Evolutionary conservation across 2,329 filamentous ascomycete genomes (phyloP).

Genomic region (Keithomyces neogunnii): DNA sequence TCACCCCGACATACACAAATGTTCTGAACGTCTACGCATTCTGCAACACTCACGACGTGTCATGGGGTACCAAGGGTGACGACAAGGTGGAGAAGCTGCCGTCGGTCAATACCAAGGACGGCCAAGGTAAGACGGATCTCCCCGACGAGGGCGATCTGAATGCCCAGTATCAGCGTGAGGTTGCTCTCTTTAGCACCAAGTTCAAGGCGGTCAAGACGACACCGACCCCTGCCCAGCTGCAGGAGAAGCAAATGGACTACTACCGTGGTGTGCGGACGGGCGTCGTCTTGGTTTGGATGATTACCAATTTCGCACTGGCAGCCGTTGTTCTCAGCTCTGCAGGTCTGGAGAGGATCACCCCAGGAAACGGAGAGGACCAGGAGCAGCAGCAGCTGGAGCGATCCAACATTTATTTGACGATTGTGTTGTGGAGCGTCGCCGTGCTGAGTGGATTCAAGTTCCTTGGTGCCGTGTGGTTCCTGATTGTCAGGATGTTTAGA

Average conservation of each 20-base stretch:
- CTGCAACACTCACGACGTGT: slow-evolving; percentile 96
- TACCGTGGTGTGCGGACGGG: slow-evolving; percentile 92
- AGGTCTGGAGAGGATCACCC: slow-evolving; percentile 62
- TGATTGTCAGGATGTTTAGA: slow-evolving; percentile 80
- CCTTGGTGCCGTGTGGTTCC: slow-evolving; percentile 81
- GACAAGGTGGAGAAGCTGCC: slow-evolving; percentile 90
- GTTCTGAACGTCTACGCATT: slow-evolving; percentile 98
- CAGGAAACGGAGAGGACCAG: slow-evolving; percentile 22
- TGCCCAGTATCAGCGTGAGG: slow-evolving; percentile 83
- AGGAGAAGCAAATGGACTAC: slow-evolving; percentile 93
- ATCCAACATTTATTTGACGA: slow-evolving; percentile 74
- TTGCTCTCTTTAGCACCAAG: slow-evolving; percentile 66
- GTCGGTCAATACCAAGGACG: slow-evolving; percentile 81
- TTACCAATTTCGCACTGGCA: slow-evolving; percentile 82
- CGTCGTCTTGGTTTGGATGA: slow-evolving; percentile 93
- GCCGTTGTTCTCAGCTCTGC: slow-evolving; percentile 82
- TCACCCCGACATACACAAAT: slow-evolving; percentile 96
- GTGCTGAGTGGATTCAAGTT: slow-evolving; percentile 80
- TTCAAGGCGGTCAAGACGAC: slow-evolving; percentile 61
- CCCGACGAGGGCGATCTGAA: slow-evolving; percentile 94
- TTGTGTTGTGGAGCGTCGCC: slow-evolving; percentile 85
- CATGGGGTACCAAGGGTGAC: slow-evolving; percentile 96
- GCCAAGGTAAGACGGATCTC: slow-evolving; percentile 84
- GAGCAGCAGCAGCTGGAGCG: slow-evolving; percentile 43
- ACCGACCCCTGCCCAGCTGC: slow-evolving; percentile 43